These are phyloP conservation scores for Knoxia roxburghii DNA, from an alignment of 257 asterid species.

Conservation along the genomic window DNA sequence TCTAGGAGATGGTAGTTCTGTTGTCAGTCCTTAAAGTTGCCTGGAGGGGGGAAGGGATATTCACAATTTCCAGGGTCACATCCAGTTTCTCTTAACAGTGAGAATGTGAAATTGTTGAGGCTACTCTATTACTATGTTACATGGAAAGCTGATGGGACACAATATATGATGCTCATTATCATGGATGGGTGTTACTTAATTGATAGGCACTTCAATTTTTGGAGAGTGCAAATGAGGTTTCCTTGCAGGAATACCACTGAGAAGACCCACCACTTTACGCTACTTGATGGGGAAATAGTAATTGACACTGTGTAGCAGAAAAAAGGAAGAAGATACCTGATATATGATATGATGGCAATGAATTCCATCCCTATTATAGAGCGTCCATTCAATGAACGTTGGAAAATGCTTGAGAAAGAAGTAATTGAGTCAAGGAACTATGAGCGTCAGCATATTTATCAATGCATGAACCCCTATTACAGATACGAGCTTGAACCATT, in stretches of 20 bases:
- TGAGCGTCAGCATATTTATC: constrained; percentile 65
- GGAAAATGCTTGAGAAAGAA: constrained; percentile 95
- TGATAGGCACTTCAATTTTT: constrained; percentile 81
- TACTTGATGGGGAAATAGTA: constrained; percentile 98
- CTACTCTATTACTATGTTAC: constrained; percentile 95
- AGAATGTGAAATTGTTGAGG: constrained; percentile 74
- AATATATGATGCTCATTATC: constrained; percentile 98
- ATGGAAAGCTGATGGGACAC: constrained; percentile 99
- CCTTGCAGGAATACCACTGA: constrained; percentile 74
- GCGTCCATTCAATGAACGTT: constrained; percentile 90
- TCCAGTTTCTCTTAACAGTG: constrained; percentile 98
- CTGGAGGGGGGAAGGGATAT: constrained; percentile 56
- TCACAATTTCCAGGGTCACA: constrained; percentile 96
- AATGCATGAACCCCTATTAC: constrained; percentile 62
- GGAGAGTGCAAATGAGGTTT: constrained; percentile 98
- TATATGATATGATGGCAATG: constrained; percentile 94
- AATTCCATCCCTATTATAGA: constrained; percentile 67
- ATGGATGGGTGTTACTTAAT: constrained; percentile 92
- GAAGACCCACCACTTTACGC: constrained; percentile 77
- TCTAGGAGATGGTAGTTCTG: constrained; percentile 82
- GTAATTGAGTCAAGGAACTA: constrained; percentile 79
- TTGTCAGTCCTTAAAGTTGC: constrained; percentile 69
- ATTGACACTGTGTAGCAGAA: constrained; percentile 69
- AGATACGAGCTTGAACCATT: constrained; percentile 93
- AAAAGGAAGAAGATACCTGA: constrained; percentile 92